Evolutionary conservation across 139 green algal genomes (phyloP), one percentile per base, ranked within the genome.

Genomic region (Micromonas pusilla): DNA sequence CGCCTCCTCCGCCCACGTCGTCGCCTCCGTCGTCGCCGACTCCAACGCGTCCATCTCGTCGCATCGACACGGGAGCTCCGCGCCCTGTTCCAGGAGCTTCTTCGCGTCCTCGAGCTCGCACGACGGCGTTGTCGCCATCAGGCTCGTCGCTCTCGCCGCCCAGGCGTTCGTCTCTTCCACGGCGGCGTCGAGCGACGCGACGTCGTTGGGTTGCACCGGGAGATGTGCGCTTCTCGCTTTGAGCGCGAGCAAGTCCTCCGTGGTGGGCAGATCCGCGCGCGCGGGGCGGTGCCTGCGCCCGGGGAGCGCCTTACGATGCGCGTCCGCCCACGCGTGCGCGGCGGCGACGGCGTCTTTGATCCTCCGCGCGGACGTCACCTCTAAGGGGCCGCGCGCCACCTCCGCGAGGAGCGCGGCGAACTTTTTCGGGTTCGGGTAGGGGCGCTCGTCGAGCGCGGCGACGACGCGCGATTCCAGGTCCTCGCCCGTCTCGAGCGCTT

Each of bases 81-180:
- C 21, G 2, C 72, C 72, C 62, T 78, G 45, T 21, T 68, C 62
- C 21, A 78, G 26, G 28, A 78, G 53, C 4, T 20, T 25, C 33
- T 78, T 52, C n/a, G 57, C 54, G 53, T 78, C 72, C 9, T 78
- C 2, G 5, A 75, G 32, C 5, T 60, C 37, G 16, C 20, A 34
- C 20, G 28, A 23, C 25, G 52, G 52, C 4, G n/a, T 54, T 9
- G 9, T 9, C 23, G 30, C 54, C n/a, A 78, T 70, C 16, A 78
- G 38, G 4, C 45, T 70, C 33, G 39, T 21, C 25, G 72, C 52
- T 28, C 37, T 68, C 21, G 72, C 52, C 2, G 31, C 25, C 72
- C 72, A 78, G 4, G 30, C 33, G 25, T 54, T 26, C 25, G 38
- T 53, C 38, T 71, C 57, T 28, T 78, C 72, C 28, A 68, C 19